phyloP scores from a whole-genome alignment of 2,329 filamentous ascomycete species.

The Nothophaeocryptopus gaeumannii region DNA sequence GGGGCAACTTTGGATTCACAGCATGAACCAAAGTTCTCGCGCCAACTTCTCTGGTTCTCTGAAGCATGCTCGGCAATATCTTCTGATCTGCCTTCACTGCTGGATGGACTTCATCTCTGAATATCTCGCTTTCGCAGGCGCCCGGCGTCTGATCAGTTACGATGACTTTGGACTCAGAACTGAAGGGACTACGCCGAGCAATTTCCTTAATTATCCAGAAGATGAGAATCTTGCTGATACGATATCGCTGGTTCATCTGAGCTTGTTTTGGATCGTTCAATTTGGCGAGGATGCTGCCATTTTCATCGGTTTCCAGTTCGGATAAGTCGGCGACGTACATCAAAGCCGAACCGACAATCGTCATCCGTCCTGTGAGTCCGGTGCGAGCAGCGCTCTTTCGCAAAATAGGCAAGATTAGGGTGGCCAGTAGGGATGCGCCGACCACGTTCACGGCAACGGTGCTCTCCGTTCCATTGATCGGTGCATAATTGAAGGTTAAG shows the following conservation, averaged over 20 bases:
- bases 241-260: no score
- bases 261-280: no score
- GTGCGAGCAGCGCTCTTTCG: constrained; percentile 38
- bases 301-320: no score
- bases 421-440: constrained; percentile 47
- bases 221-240: no score
- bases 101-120: no score
- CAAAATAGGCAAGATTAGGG: constrained; percentile 51
- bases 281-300: no score
- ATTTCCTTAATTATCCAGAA: no score
- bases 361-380: constrained; percentile 31
- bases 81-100: neutral
- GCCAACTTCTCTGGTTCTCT: constrained; percentile 36
- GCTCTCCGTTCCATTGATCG: constrained; percentile 46
- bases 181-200: no score
- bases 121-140: no score
- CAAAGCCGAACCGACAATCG: constrained; percentile 28
- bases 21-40: constrained; percentile 38
- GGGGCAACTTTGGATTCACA: constrained; percentile 26
- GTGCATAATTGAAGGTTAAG: constrained; percentile 10
- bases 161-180: no score
- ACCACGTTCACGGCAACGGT: constrained; percentile 54
- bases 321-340: no score
- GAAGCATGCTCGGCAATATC: constrained; percentile 12
- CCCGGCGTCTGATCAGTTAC: no score